phyloP scores from a whole-genome alignment of 2,329 filamentous ascomycete genomes.

The Emergomyces pasteurianus region DNA sequence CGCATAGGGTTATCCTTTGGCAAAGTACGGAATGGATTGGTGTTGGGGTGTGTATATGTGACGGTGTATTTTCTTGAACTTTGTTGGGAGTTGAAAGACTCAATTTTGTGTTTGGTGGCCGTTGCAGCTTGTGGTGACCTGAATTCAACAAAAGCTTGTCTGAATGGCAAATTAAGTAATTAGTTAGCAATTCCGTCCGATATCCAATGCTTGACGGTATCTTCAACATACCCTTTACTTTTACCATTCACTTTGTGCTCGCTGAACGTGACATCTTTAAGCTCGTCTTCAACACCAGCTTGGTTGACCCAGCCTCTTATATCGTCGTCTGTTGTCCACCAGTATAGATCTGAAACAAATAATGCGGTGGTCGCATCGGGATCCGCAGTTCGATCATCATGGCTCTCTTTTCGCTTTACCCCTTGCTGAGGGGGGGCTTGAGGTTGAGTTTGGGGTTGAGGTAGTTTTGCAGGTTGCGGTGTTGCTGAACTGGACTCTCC shows the following conservation, averaged over 20 bases:
- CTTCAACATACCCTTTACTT: slow-evolving; percentile 69
- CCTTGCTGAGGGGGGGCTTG: slow-evolving; percentile 42
- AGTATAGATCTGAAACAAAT: slow-evolving; percentile 79
- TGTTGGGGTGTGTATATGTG: slow-evolving; percentile 61
- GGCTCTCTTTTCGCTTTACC: slow-evolving; percentile 49
- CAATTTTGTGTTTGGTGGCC: slow-evolving; percentile 70
- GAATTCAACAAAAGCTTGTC: slow-evolving; percentile 76
- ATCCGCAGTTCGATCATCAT: slow-evolving; percentile 44
- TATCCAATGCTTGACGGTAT: background rate
- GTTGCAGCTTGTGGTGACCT: slow-evolving; percentile 72
- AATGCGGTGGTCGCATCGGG: slow-evolving; percentile 57
- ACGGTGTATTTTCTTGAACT: slow-evolving; percentile 56
- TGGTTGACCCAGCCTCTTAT: slow-evolving; percentile 75
- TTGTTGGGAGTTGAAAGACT: slow-evolving; percentile 47
- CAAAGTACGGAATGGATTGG: slow-evolving; percentile 81
- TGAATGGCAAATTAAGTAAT: slow-evolving; percentile 15
- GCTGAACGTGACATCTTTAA: slow-evolving; percentile 90
- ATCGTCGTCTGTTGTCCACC: slow-evolving; percentile 96
- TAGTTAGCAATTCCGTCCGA: background rate
- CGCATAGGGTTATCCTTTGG: slow-evolving; percentile 76
- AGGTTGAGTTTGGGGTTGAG: slow-evolving; percentile 24
- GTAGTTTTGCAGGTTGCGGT: slow-evolving; percentile 15
- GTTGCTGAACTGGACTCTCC: slow-evolving; percentile 13
- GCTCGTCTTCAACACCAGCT: slow-evolving; percentile 68
- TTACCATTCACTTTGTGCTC: slow-evolving; percentile 99